A percentile compares a stretch with the other conserved stretches of the same genome.
Conservation (phyloP, 139 green algal species). For the Chlorella sp. region DNA sequence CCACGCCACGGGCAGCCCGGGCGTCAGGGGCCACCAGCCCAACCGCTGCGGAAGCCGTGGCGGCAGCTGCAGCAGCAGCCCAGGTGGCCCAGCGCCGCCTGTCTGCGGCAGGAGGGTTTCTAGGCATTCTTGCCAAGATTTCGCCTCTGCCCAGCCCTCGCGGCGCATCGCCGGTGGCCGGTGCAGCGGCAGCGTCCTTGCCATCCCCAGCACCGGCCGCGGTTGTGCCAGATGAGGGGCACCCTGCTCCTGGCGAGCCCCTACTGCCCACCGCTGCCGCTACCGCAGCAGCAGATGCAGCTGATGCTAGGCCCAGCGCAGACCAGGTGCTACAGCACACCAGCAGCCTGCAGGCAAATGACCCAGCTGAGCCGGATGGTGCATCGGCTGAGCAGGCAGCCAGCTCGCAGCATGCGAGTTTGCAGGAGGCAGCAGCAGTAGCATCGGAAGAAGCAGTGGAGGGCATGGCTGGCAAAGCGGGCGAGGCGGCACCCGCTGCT, state of each 20-base stretch:
- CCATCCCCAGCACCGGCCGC: too few species aligned
- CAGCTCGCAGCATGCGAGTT: too few species aligned
- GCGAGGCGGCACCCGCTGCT: background rate
- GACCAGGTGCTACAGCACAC: background rate
- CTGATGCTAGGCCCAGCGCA: background rate
- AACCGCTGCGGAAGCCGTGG: background rate
- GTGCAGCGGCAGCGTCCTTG: background rate
- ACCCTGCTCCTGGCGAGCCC: background rate
- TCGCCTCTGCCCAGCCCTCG: background rate
- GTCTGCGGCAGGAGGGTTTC: background rate
- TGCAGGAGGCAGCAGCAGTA: background rate
- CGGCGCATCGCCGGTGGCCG: background rate
- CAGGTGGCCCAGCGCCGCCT: background rate
- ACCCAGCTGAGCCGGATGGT: too few species aligned
- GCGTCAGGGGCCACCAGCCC: background rate
- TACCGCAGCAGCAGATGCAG: background rate
- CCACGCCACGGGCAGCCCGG: background rate
- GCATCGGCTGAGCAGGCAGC: background rate
- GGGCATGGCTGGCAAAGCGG: background rate
- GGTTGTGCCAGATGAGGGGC: too few species aligned
- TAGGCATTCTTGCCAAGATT: background rate
- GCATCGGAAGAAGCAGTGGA: background rate
- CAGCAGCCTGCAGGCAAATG: background rate
- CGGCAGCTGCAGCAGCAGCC: background rate
- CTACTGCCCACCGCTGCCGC: background rate